Evolutionary conservation across 108 stramenopile genomes (phyloP), one percentile per base, ranked within the genome.

Genomic region (Schizochytrium sp.): DNA sequence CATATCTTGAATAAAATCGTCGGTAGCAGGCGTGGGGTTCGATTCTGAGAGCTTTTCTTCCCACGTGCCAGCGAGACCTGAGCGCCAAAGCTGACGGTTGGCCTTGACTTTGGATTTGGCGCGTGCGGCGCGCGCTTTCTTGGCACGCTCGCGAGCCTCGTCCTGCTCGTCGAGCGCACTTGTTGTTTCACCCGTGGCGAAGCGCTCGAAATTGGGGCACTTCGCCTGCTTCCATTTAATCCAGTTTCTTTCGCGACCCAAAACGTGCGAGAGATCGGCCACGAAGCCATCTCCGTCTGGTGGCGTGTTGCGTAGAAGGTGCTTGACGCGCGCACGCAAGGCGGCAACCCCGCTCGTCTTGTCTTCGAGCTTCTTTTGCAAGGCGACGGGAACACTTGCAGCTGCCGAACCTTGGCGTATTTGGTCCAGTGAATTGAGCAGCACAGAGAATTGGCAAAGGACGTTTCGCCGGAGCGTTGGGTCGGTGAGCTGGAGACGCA

Each of bases 401-500:
- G 23, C 21, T 5, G 21, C 88, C 45, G 51, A 21, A 18, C 23
- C 23, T 16, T 83, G 76, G 53, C 45, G 34, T 5, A 44, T 10
- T 6, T 34, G 48, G 43, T 47, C n/a, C 0, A 87, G 34, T 12
- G 47, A 89, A 19, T 72, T 72, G 45, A 88, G 28, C 5, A 90
- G 18, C 25, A 76, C 43, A 21, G 43, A 58, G 57, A 90, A 45
- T 58, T 58, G 88, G 10, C 58, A 14, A 5, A 91, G 8, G 47
- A 92, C 91, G 63, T 92, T 91, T 18, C 90, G 69, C 58, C 91
- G 87, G 44, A 92, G 88, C 29, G 60, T 57, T 14, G 91, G 91
- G 69, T 92, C 91, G 21, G 87, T 87, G 4, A 92, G 91, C 89
- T 92, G 91, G 89, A 92, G 91, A 47, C 91, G 87, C 87, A 92